Evolutionary conservation across 1,284 basidiomycete genomes (phyloP), one percentile per base, ranked within the genome.

Genomic region (Fomitiporia mediterranea): DNA sequence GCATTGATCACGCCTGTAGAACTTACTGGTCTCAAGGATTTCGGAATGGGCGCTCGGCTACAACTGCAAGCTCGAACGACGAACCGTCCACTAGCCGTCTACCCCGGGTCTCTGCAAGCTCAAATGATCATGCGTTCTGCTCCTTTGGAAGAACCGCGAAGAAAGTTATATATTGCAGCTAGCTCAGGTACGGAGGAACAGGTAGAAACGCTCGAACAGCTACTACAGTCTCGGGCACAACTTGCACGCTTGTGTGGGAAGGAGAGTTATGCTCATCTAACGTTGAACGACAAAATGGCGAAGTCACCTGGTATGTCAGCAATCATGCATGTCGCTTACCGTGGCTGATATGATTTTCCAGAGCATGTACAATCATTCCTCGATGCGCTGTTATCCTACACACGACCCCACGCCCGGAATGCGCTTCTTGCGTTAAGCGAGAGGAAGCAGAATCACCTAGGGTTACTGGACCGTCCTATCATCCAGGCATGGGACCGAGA

Each of bases 401-500:
- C 91, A 28, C 76, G 78, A 43, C 86, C 91, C 0, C 78, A 84
- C 60, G 93, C 93, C 4, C 74, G 79, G 40, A 75, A 73, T 21
- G 94, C 94, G 50, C 73, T 97, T 40, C 77, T 79, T 17, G 76
- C 81, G 5, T 77, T 97, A 21, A 85, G 86, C 60, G 64, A 77
- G 46, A 77, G 89, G 58, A 97, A 96, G 72, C 84, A 89, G 67
- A 74, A 73, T 8, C 83, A 87, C 65, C 77, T 87, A 35, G 71
- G 77, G 30, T 72, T 80, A 2, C 61, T 72, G 9, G 69, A 77
- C 55, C 69, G 79, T 43, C 90, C 91, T 30, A 73, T 75, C 7
- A 83, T 97, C 55, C 82, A 94, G 61, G 86, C 92, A 2, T 98
- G 94, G 94, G 94, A 98, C 70, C 80, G 93, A 60, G 93, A 97